Evolutionary conservation across 2,329 filamentous ascomycete genomes (phyloP).

Genomic region (Fusarium sp.): DNA sequence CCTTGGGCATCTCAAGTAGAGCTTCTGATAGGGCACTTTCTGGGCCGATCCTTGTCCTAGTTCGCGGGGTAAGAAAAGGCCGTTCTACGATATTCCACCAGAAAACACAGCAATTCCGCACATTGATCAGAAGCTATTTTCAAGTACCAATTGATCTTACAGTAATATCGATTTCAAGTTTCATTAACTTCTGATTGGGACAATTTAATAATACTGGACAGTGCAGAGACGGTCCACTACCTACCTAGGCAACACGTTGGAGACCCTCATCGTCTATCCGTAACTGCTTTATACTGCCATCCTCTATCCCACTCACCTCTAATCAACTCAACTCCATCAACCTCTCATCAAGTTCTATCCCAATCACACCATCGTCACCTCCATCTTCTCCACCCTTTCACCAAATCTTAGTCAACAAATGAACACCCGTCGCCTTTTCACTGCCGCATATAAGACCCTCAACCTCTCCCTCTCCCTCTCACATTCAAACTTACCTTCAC

Average conservation of each 20-base stretch:
- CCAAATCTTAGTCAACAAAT: constrained; percentile 27
- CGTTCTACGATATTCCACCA: constrained; percentile 11
- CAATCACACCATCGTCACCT: constrained; percentile 28
- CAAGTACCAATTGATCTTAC: neutral
- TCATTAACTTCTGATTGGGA: too few species aligned
- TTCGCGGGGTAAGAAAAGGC: constrained; percentile 34
- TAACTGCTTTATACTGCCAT: neutral
- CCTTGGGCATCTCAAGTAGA: neutral
- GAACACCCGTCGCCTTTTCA: constrained; percentile 37
- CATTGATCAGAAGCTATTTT: neutral
- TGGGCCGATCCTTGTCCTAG: neutral
- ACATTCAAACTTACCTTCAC: constrained; percentile 1
- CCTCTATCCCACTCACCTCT: neutral
- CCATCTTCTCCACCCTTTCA: constrained; percentile 26
- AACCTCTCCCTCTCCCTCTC: constrained; percentile 30
- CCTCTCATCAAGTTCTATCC: constrained; percentile 10
- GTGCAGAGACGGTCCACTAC: neutral
- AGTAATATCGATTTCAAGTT: too few species aligned
- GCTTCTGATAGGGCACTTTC: constrained; percentile 29
- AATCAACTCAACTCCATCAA: constrained; percentile 3
- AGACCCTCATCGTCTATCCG: constrained; percentile 6
- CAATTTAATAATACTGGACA: neutral
- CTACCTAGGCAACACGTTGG: neutral
- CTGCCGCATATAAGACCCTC: constrained; percentile 25
- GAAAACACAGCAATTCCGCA: constrained; percentile 3